Percentiles rank a stretch among this genome's conserved stretches.
Conservation (phyloP, 164 flowering plant genomes). For the Vitis cinerea region DNA sequence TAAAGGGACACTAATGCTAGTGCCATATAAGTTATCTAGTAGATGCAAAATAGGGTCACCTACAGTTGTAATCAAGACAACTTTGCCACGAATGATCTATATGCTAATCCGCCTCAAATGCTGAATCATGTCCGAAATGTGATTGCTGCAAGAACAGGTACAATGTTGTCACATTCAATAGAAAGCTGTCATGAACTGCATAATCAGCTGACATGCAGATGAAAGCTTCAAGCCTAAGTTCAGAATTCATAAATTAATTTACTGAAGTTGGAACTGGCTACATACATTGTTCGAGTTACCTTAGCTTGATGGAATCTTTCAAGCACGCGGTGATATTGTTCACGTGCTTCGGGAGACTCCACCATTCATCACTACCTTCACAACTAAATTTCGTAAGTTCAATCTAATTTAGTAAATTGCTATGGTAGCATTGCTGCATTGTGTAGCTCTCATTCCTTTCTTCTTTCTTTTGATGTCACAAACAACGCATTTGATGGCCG, state of each 20-base stretch:
- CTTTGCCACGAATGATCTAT: neutral
- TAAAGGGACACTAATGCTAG: neutral
- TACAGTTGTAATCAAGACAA: neutral
- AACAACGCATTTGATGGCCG: slow-evolving; percentile 59
- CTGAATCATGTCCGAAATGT: neutral
- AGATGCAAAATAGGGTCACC: neutral
- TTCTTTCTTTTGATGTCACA: slow-evolving; percentile 90
- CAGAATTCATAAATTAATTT: neutral
- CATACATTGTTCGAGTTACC: slow-evolving; percentile 33
- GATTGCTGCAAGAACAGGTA: neutral
- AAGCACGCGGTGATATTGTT: slow-evolving; percentile 83
- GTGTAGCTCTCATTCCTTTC: slow-evolving; percentile 57
- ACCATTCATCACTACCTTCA: slow-evolving; percentile 39
- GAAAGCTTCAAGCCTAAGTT: neutral
- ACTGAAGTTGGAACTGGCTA: neutral
- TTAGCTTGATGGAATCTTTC: slow-evolving; percentile 68
- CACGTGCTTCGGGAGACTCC: slow-evolving; percentile 76
- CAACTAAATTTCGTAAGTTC: too few relatives aligned
- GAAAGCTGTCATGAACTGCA: neutral
- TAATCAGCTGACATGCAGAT: neutral
- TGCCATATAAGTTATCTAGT: neutral
- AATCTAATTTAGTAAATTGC: too few relatives aligned
- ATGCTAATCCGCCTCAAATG: neutral
- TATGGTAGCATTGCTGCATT: slow-evolving; percentile 70
- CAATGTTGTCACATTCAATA: neutral